Evolutionary conservation across 257 asterid genomes (phyloP).

Genomic region (Paraleonurus japonicus): DNA sequence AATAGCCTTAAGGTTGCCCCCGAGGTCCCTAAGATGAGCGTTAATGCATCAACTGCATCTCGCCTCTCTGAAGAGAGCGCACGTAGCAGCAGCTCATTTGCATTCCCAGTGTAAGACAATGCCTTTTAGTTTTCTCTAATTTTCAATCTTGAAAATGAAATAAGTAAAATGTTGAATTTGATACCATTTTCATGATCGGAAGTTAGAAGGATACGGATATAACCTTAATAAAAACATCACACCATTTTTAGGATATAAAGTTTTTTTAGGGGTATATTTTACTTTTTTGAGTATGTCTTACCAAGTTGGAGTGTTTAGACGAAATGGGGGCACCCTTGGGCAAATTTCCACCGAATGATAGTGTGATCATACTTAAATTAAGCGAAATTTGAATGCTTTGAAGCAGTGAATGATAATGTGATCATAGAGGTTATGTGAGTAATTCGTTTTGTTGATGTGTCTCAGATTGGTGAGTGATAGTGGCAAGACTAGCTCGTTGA

Average conservation of each 20-base stretch:
- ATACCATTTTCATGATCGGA: background rate
- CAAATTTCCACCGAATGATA: background rate
- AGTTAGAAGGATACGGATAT: background rate
- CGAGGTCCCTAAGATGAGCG: constrained; percentile 8
- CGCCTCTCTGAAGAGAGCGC: constrained; percentile 58
- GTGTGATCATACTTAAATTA: background rate
- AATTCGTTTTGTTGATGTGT: constrained; percentile 10
- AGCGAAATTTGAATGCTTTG: background rate
- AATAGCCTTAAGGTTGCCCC: constrained; percentile 18
- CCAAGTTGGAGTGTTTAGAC: background rate
- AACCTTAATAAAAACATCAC: background rate
- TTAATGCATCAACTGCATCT: constrained; percentile 18
- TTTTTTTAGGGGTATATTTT: background rate
- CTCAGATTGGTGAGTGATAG: constrained; percentile 44
- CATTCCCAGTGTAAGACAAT: constrained; percentile 60
- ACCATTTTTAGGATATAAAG: background rate
- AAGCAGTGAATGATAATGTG: background rate
- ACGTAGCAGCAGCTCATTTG: constrained; percentile 42
- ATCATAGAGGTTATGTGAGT: background rate
- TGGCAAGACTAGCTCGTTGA: constrained; percentile 29
- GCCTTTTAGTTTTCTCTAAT: background rate
- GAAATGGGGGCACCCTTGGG: background rate
- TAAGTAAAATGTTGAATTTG: background rate
- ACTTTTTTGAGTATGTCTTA: background rate
- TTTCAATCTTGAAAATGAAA: background rate